phyloP scores from a whole-genome alignment of 768 basidiomycete genomes.

The Myochromella boudieri region DNA sequence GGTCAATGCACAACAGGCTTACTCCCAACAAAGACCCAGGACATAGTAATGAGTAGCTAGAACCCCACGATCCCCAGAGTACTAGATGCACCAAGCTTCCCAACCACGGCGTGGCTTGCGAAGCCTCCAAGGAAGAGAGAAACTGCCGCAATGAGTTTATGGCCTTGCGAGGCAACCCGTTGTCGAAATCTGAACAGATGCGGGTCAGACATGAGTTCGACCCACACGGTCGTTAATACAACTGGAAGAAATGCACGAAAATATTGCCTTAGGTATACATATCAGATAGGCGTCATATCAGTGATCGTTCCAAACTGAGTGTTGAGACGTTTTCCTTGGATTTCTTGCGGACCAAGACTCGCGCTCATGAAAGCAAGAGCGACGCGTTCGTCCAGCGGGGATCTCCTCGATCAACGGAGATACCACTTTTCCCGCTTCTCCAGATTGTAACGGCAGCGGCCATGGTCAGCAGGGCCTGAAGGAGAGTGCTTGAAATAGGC shows the following conservation, averaged over 20 bases:
- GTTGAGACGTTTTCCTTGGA: conserved; percentile 77
- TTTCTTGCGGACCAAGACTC: conserved; percentile 84
- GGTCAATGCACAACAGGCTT: conserved; percentile 18
- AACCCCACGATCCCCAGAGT: conserved; percentile 67
- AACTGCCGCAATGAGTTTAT: conserved; percentile 25
- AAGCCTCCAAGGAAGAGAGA: conserved; percentile 79
- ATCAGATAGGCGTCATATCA: no score
- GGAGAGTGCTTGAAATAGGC: conserved; percentile 68
- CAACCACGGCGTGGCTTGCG: conserved; percentile 57
- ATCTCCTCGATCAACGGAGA: conserved; percentile 52
- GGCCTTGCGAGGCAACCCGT: conserved; percentile 34
- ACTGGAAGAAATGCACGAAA: conserved; percentile 40
- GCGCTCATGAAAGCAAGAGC: conserved; percentile 80
- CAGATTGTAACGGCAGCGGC: conserved; percentile 68
- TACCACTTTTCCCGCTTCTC: conserved; percentile 59
- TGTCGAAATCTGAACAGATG: conserved; percentile 59
- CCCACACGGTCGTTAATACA: conserved; percentile 86
- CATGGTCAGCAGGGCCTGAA: conserved; percentile 80
- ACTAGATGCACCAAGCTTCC: conserved; percentile 56
- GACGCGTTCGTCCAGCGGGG: conserved; percentile 74
- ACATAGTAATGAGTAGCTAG: conserved; percentile 56
- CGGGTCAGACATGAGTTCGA: conserved; percentile 83
- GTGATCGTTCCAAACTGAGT: conserved; percentile 79
- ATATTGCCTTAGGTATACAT: no score
- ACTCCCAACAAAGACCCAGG: conserved; percentile 65